Evolutionary conservation across 2,329 filamentous ascomycete species (phyloP).

Genomic region (Whalleya microplaca): DNA sequence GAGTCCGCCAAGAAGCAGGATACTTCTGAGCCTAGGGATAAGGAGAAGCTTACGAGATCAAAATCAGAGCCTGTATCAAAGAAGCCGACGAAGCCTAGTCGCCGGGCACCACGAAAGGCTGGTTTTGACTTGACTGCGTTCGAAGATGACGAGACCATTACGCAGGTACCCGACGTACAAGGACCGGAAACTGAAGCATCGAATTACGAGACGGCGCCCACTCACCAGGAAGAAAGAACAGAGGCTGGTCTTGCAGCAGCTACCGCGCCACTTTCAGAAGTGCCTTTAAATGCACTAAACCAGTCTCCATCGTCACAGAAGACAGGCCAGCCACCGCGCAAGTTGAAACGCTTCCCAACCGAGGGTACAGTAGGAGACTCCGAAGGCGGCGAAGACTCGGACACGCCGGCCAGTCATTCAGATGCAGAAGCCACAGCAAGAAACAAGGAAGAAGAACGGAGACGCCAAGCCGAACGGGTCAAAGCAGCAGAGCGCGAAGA

Average conservation of each 20-base stretch:
- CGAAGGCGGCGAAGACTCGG: slow-evolving; percentile 40
- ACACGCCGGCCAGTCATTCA: slow-evolving; percentile 15
- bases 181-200: slow-evolving; percentile 26
- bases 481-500: slow-evolving; percentile 27
- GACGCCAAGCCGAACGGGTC: slow-evolving; percentile 20
- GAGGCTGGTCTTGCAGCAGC: slow-evolving; percentile 30
- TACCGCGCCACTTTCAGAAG: slow-evolving; percentile 45
- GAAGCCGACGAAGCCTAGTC: slow-evolving; percentile 16
- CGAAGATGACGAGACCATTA: slow-evolving; percentile 36
- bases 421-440: background rate
- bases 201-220: slow-evolving; percentile 47
- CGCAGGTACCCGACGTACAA: slow-evolving; percentile 2
- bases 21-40: slow-evolving; percentile 20
- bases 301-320: slow-evolving; percentile 43
- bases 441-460: slow-evolving; percentile 23
- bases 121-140: slow-evolving; percentile 48
- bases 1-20: slow-evolving; percentile 16
- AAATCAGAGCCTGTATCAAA: slow-evolving; percentile 25
- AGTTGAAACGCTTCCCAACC: slow-evolving; percentile 40
- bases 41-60: slow-evolving; percentile 23
- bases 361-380: slow-evolving; percentile 49
- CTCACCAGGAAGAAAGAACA: slow-evolving; percentile 38
- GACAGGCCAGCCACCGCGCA: slow-evolving; percentile 22
- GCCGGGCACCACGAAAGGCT: slow-evolving; percentile 24
- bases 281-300: slow-evolving; percentile 47